Evolutionary conservation across 495 filamentous ascomycete species (phyloP), one percentile per base, ranked within the genome.

Genomic region (Neohortaea acidophila): DNA sequence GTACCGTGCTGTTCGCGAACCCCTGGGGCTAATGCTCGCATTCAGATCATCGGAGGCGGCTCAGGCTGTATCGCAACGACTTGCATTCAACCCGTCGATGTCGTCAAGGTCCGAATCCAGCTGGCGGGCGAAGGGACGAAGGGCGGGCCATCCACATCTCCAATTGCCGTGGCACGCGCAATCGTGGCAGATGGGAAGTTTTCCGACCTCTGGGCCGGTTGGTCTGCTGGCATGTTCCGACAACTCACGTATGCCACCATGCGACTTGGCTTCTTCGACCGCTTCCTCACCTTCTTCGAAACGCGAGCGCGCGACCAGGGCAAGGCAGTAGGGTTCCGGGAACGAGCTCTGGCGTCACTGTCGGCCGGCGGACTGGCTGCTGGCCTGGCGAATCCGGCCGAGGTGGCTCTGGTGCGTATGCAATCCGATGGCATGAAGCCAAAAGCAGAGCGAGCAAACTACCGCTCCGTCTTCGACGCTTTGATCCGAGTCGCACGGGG

Each of bases 31-130:
- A n/a, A n/a, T n/a, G n/a, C n/a, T n/a, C n/a, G n/a, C n/a, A n/a
- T n/a, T n/a, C 28, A 31, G 28, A 15, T 11, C 28, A 31, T 31
- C 28, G 32, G 32, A 8, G 19, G 9, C 32, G 10, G 11, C 14
- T 34, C 32, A 20, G 32, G 32, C 14, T 20, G 19, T 24, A 18
- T 40, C 10, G 37, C 37, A 14, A 40, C 37, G 3, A 40, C 37
- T 4, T 32, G 5, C 21, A 40, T 30, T 23, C 37, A 40, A 21
- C 37, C 37, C 9, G 27, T 25, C 22, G 37, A 40, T 25, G 27
- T 40, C 23, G 37, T 40, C 37, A 40, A 40, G 32, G 37, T 40
- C 10, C 37, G 37, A n/a, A 2, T 40, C 10, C 37, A 40, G 23
- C 26, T 40, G 9, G 17, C 37, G n/a, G 37, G 37, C 14, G 37